Evolutionary conservation across 345 rosid species (phyloP).

Genomic region (Eucalyptus marginata): DNA sequence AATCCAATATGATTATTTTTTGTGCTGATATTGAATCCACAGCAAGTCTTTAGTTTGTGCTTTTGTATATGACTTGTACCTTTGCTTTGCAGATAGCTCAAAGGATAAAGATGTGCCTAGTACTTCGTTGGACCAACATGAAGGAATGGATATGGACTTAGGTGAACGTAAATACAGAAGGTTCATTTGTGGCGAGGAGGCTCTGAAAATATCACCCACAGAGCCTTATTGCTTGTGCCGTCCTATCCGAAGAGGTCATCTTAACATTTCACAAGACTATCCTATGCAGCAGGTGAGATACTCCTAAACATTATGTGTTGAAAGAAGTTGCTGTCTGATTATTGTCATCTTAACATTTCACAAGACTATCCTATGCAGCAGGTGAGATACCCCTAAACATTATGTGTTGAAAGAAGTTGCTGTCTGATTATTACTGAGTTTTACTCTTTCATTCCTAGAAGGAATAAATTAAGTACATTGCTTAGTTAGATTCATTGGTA

Average conservation of each 20-base stretch:
- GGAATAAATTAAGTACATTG: neutral
- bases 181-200: conserved; percentile 83
- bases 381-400: conserved; percentile 16
- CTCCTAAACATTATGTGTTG: neutral
- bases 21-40: neutral
- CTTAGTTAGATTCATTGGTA: neutral
- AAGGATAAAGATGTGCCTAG: conserved; percentile 15
- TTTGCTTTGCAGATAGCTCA: conserved; percentile 32
- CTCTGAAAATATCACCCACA: conserved; percentile 53
- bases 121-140: conserved; percentile 13
- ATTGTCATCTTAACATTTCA: conserved; percentile 47
- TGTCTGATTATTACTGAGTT: neutral
- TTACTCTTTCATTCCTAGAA: neutral
- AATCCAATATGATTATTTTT: neutral
- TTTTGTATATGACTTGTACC: neutral
- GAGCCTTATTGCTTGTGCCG: conserved; percentile 71
- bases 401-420: neutral
- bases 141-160: conserved; percentile 19
- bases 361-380: conserved; percentile 73
- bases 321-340: neutral
- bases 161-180: conserved; percentile 31
- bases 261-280: conserved; percentile 72
- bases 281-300: conserved; percentile 65
- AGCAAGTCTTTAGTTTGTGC: neutral
- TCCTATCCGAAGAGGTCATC: conserved; percentile 91